Base-by-base conservation (phyloP, 31 red algal genomes). In the Asparagopsis taxiformis region DNA sequence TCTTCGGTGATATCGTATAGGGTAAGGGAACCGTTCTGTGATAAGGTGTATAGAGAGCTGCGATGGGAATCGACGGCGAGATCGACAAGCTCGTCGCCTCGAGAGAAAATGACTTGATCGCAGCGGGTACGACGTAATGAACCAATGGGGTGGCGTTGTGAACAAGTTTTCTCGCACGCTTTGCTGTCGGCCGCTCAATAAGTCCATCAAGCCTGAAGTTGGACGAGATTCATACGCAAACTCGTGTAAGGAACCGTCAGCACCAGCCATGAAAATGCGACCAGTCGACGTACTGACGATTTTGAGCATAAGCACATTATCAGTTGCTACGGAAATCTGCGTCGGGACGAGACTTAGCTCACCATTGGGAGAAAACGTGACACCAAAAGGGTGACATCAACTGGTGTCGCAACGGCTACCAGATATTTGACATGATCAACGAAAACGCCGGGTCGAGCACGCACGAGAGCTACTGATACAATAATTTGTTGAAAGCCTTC, bases 251-350 rank as follows among this genome's bases (percentile, higher is more conserved):
- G 66, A 71, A 22, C 94, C 94, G 75, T 97, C 94, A 16, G 74
- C 67, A 20, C 94, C 94, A 30, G 77, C 88, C 82, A 97, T 80
- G 66, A 97, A 97, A 53, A 97, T 84, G 43, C 94, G 85, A 9
- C 94, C 94, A 48, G 82, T 70, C 31, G 64, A 50, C 8, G 77
- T 66, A 30, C 72, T 67, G 30, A 73, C 50, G 20, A 97, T 74
- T 32, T 83, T 92, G 36, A 92, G 74, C 81, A 97, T 91, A 20
- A 74, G 54, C 2, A 92, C 56, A 49, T 72, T 77, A 55, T 97
- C 94, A 0, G 94, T 97, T 10, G 94, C 49, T 20, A 97, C 75
- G 34, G 88, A 89, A 32, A 92, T 70, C 3, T 82, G 74, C 11
- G 94, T 97, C 4, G 94, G 94, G 26, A 92, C 30, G 7, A 97